A percentile compares a stretch with the other conserved stretches of the same genome.
Evolutionary conservation across 2,329 filamentous ascomycete genomes (phyloP).

Genomic region (Calonectria henricotiae): DNA sequence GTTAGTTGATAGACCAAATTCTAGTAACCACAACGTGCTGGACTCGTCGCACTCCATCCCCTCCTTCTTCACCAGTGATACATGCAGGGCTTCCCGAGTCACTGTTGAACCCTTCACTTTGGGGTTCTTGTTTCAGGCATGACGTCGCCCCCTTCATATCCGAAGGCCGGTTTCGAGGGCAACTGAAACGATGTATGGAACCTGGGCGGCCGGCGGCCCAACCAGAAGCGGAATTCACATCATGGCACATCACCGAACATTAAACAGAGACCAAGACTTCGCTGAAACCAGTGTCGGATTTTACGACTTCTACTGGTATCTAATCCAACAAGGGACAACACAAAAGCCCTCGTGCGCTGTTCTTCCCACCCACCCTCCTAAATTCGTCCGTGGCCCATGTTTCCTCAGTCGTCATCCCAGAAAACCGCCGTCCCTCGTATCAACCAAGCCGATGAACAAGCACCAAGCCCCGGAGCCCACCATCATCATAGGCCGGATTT

Average conservation of each 20-base stretch:
- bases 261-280: conserved; percentile 3
- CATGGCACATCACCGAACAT: conserved; percentile 2
- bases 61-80: background rate
- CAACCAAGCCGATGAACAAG: conserved; percentile 24
- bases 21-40: background rate
- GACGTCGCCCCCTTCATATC: conserved; percentile 33
- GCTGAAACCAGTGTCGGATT: conserved; percentile 47
- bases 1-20: conserved; percentile 1
- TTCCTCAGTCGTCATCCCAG: conserved; percentile 16
- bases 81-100: background rate
- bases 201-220: background rate
- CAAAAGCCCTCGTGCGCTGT: conserved; percentile 37
- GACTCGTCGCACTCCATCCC: background rate
- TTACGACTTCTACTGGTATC: conserved; percentile 51
- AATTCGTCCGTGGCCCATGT: background rate
- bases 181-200: conserved; percentile 28
- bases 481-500: background rate
- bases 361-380: conserved; percentile 29
- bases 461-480: conserved; percentile 25
- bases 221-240: conserved; percentile 4
- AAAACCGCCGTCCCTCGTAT: background rate
- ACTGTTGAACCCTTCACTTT: background rate
- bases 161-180: conserved; percentile 16
- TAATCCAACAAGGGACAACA: conserved; percentile 46
- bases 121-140: conserved; percentile 26